These are phyloP conservation scores for Aegilops longissima DNA, from an alignment of 176 grass and related monocot genomes.

Conservation along the genomic window DNA sequence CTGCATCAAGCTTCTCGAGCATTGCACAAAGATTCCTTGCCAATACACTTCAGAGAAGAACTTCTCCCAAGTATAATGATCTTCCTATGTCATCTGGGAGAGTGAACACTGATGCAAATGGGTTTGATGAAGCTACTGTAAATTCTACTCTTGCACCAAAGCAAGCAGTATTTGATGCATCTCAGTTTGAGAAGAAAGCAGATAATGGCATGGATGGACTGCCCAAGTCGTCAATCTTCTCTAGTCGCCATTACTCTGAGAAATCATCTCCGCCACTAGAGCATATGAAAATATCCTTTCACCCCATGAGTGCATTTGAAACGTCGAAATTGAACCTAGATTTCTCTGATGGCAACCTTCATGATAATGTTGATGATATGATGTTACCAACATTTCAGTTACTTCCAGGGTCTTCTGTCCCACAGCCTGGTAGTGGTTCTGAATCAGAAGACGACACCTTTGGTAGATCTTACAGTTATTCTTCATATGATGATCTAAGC, in stretches of 20 bases:
- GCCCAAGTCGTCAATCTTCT: constrained; percentile 47
- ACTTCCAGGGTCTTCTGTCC: constrained; percentile 47
- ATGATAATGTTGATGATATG: constrained; percentile 61
- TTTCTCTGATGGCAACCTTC: constrained; percentile 48
- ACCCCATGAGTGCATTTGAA: constrained; percentile 66
- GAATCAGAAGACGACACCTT: constrained; percentile 99
- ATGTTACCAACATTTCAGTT: constrained; percentile 85
- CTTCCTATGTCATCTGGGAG: constrained; percentile 39
- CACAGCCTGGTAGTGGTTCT: constrained; percentile 54
- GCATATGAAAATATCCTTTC: constrained; percentile 96
- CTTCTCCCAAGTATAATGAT: constrained; percentile 56
- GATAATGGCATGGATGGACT: constrained; percentile 49
- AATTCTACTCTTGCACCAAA: constrained; percentile 26
- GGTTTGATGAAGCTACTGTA: constrained; percentile 34
- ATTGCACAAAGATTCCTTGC: constrained; percentile 90
- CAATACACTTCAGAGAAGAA: constrained; percentile 85
- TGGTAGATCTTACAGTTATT: constrained; percentile 87
- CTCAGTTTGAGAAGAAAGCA: constrained; percentile 34
- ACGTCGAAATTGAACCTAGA: constrained; percentile 65
- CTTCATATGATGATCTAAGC: constrained; percentile 80
- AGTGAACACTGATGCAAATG: constrained; percentile 42
- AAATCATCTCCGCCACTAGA: constrained; percentile 92
- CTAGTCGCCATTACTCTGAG: constrained; percentile 48
- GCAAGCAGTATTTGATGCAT: constrained; percentile 22
- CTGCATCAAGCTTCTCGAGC: constrained; percentile 86